Evolutionary conservation across 2,329 filamentous ascomycete species (phyloP), one percentile per base, ranked within the genome.

Genomic region (Ilyonectria robusta): DNA sequence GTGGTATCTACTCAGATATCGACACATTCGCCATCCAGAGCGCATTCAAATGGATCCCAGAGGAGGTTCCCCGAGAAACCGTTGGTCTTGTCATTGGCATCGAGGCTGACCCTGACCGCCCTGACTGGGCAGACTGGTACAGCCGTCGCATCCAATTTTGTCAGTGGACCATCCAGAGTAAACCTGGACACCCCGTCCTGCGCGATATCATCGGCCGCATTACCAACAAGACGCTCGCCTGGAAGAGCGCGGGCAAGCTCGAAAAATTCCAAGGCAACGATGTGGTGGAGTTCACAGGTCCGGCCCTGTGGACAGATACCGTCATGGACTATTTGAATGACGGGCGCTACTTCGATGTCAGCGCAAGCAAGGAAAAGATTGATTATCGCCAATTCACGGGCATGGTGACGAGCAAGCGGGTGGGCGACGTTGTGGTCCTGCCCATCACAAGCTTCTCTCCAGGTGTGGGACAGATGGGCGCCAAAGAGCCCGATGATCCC

Each of bases 381-480:
- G 92, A 94, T 50, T 98, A 92, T 86, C 86, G 88, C 74, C 93
- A 97, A 72, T 99, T 99, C 78, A 97, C 95, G 0, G 92, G 93
- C 69, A 97, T 98, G 85, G 91, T 89, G 72, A 86, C 84, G 31
- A 88, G 94, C 61, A 97, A 94, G 83, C 95, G 94, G 77, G 91
- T 98, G 19, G 96, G 96, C 51, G 96, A 99, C 80, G 94, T 98
- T 2, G 90, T 98, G 59, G 91, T 99, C 15, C 83, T 99, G 66
- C 96, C 96, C 29, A 98, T 99, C 76, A 99, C 96, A 7, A 95
- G 94, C 81, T 99, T 99, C 85, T 97, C 94, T 76, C 96, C 96
- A 0, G 96, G 96, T 29, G 94, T 98, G 50, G 89, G 91, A 74
- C 94, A 97, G 79, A 98, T 98, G 94, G 93, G 93, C 13, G 93